Base-by-base conservation (phyloP, 805 yeast species). In the Yarrowia osloensis region DNA sequence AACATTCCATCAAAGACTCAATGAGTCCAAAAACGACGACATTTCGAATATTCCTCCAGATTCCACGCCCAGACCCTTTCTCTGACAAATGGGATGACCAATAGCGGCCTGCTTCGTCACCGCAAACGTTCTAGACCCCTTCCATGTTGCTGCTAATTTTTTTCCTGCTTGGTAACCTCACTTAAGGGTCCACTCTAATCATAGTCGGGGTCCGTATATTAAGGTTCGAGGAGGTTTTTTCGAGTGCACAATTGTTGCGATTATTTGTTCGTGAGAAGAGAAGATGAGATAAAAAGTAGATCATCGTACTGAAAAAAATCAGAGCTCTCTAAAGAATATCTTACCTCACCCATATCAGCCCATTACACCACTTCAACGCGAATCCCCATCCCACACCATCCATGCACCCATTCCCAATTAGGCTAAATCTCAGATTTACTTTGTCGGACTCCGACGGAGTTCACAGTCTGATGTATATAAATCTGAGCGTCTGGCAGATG, bases 371-470 rank as follows among this genome's bases (percentile, higher is more conserved):
- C 15, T n/a, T n/a, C 24, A 28, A 28, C 35, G 2, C 13, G 1
- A 33, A 12, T 21, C 17, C 17, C 26, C 26, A 4, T 4, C 3
- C n/a, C 13, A 17, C 24, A 12, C 12, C 19, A 50, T 33, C 29
- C 21, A 54, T 35, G 61, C 61, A 54, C 33, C 2, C 4, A 1
- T 31, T 54, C 61, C 61, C 61, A 54, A 54, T 6, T 5, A 11
- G 44, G 61, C 9, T 24, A 54, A 17, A 54, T 24, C 28, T 54
- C 44, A 54, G 61, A 54, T 54, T 54, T 54, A 54, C 61, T 54
- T 54, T 54, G 29, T 17, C 61, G 61, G 61, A 54, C 15, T 54
- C 61, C 61, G 61, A 24, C 44, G 44, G 44, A n/a, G 33, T 35
- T 35, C 4, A 8, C 15, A 11, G 19, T 4, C 39, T 15, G 19